Conservation (phyloP, 176 grass and related monocot genomes). For the Chloris gayana region DNA sequence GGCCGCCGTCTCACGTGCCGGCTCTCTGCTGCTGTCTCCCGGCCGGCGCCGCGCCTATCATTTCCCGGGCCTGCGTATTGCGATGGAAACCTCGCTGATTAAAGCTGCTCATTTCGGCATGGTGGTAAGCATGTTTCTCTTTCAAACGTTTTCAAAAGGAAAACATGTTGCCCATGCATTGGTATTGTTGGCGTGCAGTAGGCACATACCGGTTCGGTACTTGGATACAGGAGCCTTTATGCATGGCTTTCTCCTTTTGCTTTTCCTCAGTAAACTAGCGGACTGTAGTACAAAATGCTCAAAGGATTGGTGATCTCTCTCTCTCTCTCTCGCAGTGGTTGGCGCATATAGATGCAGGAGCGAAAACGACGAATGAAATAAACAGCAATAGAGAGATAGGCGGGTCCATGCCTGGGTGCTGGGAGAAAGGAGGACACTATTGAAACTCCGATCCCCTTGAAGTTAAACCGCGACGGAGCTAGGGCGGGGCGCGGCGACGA, state of each 20-base stretch:
- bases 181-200: slow-evolving; percentile 1
- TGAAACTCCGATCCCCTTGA: slow-evolving; percentile 4
- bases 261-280: background rate
- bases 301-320: background rate
- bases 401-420: slow-evolving; percentile 4
- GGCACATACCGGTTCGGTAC: background rate
- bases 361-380: background rate
- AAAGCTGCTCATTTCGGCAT: slow-evolving; percentile 9
- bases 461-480: background rate
- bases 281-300: slow-evolving; percentile 7
- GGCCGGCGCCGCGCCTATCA: background rate
- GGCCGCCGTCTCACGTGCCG: slow-evolving; percentile 40
- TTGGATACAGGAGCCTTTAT: slow-evolving; percentile 15
- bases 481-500: slow-evolving; percentile 16
- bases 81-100: slow-evolving; percentile 9
- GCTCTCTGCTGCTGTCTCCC: slow-evolving; percentile 21
- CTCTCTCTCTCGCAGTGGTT: no score
- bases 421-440: background rate
- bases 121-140: no score
- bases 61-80: slow-evolving; percentile 3
- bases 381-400: background rate
- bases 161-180: background rate
- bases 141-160: background rate
- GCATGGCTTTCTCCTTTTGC: slow-evolving; percentile 33
- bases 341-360: background rate